A percentile compares a stretch with the other conserved stretches of the same genome.
Conservation (phyloP, 345 rosid genomes). For the Triadica sebifera region DNA sequence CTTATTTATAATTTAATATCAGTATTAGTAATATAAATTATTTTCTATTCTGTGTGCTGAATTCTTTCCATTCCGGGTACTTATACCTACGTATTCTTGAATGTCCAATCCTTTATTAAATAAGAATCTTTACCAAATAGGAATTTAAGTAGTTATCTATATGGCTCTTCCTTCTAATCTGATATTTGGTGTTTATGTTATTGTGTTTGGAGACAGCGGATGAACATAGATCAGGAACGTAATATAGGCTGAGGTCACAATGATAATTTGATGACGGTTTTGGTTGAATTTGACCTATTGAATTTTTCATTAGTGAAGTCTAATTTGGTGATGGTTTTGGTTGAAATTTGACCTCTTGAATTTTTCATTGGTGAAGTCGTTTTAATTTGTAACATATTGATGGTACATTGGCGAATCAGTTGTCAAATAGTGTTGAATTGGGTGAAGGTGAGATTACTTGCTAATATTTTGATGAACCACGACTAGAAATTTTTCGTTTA, state of each 20-base stretch:
- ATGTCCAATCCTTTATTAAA: no score
- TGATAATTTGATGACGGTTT: background rate
- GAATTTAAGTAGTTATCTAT: no score
- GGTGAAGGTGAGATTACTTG: background rate
- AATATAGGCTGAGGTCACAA: constrained; percentile 1
- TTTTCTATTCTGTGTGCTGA: no score
- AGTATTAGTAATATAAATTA: no score
- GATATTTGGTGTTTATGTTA: background rate
- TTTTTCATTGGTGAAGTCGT: background rate
- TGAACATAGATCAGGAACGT: background rate
- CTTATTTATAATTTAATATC: no score
- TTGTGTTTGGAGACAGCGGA: background rate
- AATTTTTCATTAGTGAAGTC: no score
- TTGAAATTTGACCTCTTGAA: background rate
- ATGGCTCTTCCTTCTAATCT: no score
- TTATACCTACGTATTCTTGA: no score
- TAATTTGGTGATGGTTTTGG: no score
- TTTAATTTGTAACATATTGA: background rate
- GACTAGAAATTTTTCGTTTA: background rate
- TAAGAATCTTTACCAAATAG: no score
- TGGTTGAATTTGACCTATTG: no score
- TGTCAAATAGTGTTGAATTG: constrained; percentile 4
- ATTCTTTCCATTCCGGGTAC: no score
- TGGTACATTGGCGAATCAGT: background rate
- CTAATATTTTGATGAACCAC: background rate